Conservation (phyloP, 2,329 filamentous ascomycete species). For the Elsinoe australis region DNA sequence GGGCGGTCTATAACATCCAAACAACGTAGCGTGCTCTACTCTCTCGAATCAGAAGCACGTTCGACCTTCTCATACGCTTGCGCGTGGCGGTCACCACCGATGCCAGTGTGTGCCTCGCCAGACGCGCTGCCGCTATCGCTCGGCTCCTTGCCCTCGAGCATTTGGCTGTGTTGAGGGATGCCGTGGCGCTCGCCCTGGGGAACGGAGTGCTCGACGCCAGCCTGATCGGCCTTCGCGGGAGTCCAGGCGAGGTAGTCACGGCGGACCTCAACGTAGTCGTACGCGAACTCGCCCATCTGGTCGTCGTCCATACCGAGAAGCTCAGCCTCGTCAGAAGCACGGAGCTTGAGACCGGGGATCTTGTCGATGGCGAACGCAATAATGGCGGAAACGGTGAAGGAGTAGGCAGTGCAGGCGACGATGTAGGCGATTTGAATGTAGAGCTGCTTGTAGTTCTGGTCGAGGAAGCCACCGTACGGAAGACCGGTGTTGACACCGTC, state of each 20-base stretch:
- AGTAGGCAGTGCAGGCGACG: conserved; percentile 56
- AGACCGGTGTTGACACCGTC: conserved; percentile 62
- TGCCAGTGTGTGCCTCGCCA: conserved; percentile 40
- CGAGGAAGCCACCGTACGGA: conserved; percentile 58
- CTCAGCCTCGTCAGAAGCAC: conserved; percentile 73
- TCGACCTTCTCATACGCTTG: conserved; percentile 42
- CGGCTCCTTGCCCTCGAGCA: conserved; percentile 51
- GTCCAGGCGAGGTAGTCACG: conserved; percentile 86
- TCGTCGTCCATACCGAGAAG: conserved; percentile 84
- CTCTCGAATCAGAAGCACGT: conserved; percentile 19
- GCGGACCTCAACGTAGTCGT: conserved; percentile 84
- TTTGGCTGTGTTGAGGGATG: conserved; percentile 60
- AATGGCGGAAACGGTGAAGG: conserved; percentile 65
- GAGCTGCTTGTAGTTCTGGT: conserved; percentile 65
- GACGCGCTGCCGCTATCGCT: conserved; percentile 36
- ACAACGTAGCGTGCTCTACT: neutral
- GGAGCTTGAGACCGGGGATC: conserved; percentile 69
- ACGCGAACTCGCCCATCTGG: conserved; percentile 82
- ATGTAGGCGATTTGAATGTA: conserved; percentile 78
- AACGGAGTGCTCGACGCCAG: conserved; percentile 50
- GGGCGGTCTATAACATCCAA: conserved; percentile 18
- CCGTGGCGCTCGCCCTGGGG: conserved; percentile 62
- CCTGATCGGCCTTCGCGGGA: conserved; percentile 60
- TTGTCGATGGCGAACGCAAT: conserved; percentile 69
- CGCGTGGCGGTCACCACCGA: conserved; percentile 47